Evolutionary conservation across 225 moss, liverwort and hornwort genomes (phyloP), one percentile per base, ranked within the genome.

Genomic region (Antitrichia curtipendula): DNA sequence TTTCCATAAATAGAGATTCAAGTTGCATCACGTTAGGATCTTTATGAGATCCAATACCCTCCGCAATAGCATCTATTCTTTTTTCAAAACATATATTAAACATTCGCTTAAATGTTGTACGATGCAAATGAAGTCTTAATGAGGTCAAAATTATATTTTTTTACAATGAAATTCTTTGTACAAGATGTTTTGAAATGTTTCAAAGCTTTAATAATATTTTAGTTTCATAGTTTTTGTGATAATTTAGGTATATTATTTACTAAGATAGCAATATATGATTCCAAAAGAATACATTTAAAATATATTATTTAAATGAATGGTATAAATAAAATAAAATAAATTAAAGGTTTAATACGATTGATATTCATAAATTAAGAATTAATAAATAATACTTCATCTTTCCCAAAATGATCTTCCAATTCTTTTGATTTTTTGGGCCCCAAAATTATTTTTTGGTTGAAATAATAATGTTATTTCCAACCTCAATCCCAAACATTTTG

Each of bases 61-160:
- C 82, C 0, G 89, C 88, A 56, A 93, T 82, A 72, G 89, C 88
- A 68, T 93, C 95, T 24, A 96, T 80, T 53, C 92, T 87, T 85
- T 88, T 97, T 25, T 95, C 94, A 82, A 97, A 95, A 78, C 96
- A 95, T 64, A 95, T 93, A 40, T 71, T 90, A 86, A 93, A 96
- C 24, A 96, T 75, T 21, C 95, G 45, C 47, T 95, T 93, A 78
- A 96, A 93, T 64, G 92, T 83, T 45, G 17, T 45, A 43, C 70
- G 70, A 27, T 93, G 91, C 28, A 97, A 88, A 83, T 96, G 94
- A 25, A 93, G 86, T 49, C 94, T 90, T 40, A 95, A 73, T 28
- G 89, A 93, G 12, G 95, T 66, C 36, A 19, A n/a, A 36, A 8
- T 43, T 34, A 13, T 3, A 66, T 14, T 6, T 0, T 52, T 18